These are phyloP conservation scores for Ganoderma multipileum DNA, from an alignment of 1,284 basidiomycete genomes.

Conservation along the genomic window DNA sequence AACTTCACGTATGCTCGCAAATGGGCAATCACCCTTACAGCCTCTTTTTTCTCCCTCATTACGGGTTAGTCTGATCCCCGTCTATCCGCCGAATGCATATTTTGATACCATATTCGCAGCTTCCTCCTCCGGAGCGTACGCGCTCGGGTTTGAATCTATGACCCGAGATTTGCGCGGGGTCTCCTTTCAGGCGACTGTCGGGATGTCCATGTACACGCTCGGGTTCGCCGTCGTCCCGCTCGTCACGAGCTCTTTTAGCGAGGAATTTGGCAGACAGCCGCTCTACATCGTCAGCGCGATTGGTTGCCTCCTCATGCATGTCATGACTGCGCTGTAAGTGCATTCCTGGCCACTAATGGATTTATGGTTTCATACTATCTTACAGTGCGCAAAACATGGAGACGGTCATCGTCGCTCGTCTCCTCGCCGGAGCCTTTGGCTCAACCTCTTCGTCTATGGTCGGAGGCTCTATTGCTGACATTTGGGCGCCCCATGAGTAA, in stretches of 20 bases:
- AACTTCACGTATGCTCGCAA: constrained; percentile 55
- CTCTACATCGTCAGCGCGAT: constrained; percentile 67
- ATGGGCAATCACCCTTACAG: constrained; percentile 60
- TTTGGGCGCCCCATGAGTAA: constrained; percentile 69
- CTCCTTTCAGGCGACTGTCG: constrained; percentile 64
- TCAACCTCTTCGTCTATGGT: constrained; percentile 79
- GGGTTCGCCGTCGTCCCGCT: constrained; percentile 80
- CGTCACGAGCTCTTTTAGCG: constrained; percentile 75
- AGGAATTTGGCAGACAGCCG: constrained; percentile 79
- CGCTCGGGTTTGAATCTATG: constrained; percentile 68
- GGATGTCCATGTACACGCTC: constrained; percentile 65
- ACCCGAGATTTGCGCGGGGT: constrained; percentile 65
- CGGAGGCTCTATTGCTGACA: constrained; percentile 79
- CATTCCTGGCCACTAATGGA: neutral
- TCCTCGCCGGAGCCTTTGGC: constrained; percentile 74
- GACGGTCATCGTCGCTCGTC: constrained; percentile 71
- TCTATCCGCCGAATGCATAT: neutral
- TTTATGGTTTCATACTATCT: neutral
- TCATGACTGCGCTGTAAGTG: constrained; percentile 68
- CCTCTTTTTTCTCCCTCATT: constrained; percentile 62
- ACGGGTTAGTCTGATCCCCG: constrained; percentile 46
- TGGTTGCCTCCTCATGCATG: constrained; percentile 63
- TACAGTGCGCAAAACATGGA: constrained; percentile 69
- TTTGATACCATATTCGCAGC: constrained; percentile 43
- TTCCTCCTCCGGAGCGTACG: constrained; percentile 60